Evolutionary conservation across 441 rosid species (phyloP), one percentile per base, ranked within the genome.

Genomic region (Euphorbia schlechtendalii): DNA sequence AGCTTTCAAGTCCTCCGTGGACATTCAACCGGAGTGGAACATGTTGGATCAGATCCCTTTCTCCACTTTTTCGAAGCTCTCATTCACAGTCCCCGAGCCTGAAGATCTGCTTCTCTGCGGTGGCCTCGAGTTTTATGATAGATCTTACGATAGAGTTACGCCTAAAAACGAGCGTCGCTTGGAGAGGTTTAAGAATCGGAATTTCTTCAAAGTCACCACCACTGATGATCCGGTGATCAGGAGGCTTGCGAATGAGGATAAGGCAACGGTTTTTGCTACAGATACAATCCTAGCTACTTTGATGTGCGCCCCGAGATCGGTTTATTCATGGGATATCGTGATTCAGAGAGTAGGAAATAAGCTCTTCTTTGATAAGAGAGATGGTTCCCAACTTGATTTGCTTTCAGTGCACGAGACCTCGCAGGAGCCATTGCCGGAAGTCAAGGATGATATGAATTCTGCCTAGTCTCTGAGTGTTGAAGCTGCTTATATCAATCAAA

Each of bases 11-110:
- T 88, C 94, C 0, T 89, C 96, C 0, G 96, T 92, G 22, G 96
- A 89, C 49, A 89, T 89, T 38, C 96, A 88, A 61, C 96, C 96
- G 0, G 98, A 92, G 46, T 92, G 98, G 98, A 89, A 88, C 72
- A 88, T 90, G 96, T 86, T 88, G 4, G 92, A 89, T 55, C 96
- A 90, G 82, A 90, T 92, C 38, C 94, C 96, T 0, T 92, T 92
- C 71, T 81, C 94, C 0, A 79, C 89, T 6, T 86, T 92, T 80
- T 82, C 92, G 10, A 88, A 92, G 73, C 82, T 92, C 12, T 87
- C 94, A 0, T 90, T 82, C 70, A 27, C 87, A 0, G 96, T 83
- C 15, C 74, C 89, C 1, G 96, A 92, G 48, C 94, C 96, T 0
- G 98, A 92, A 46, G 96, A 92, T 71, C 69, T 92, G 13, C 82